Percentiles rank a stretch among this genome's conserved stretches.
These are phyloP conservation scores for Ogataea zsoltii DNA, from an alignment of 805 yeast genomes.

Conservation along the genomic window DNA sequence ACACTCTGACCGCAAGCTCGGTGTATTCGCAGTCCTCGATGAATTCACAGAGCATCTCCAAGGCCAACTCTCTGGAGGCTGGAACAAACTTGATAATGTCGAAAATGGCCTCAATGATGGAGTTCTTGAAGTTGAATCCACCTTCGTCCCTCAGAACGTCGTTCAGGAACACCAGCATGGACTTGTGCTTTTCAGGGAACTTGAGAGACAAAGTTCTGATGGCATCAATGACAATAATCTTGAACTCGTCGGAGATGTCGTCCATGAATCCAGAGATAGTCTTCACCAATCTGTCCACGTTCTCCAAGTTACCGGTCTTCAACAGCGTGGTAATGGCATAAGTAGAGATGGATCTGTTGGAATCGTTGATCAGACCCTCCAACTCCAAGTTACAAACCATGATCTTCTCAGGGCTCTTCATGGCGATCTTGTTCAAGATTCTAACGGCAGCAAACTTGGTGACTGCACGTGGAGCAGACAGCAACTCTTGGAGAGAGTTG, in stretches of 20 bases:
- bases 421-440: conserved; percentile 80
- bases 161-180: conserved; percentile 78
- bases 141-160: conserved; percentile 91
- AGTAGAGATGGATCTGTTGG: conserved; percentile 90
- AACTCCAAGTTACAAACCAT: conserved; percentile 81
- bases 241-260: conserved; percentile 95
- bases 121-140: conserved; percentile 77
- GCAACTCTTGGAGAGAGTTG: conserved; percentile 67
- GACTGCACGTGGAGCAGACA: conserved; percentile 86
- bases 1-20: conserved; percentile 87
- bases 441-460: conserved; percentile 93
- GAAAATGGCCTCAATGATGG: conserved; percentile 88
- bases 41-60: conserved; percentile 90
- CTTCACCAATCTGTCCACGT: conserved; percentile 84
- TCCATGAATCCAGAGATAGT: conserved; percentile 87
- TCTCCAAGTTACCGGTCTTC: conserved; percentile 90
- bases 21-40: conserved; percentile 98
- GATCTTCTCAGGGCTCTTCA: conserved; percentile 75
- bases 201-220: conserved; percentile 87
- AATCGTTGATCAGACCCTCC: conserved; percentile 82
- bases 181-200: conserved; percentile 87
- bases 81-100: conserved; percentile 89
- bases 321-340: conserved; percentile 95
- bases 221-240: conserved; percentile 92
- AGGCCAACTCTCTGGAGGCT: conserved; percentile 74